phyloP scores from a whole-genome alignment of 345 rosid genomes.

The Atalantia buxifolia region DNA sequence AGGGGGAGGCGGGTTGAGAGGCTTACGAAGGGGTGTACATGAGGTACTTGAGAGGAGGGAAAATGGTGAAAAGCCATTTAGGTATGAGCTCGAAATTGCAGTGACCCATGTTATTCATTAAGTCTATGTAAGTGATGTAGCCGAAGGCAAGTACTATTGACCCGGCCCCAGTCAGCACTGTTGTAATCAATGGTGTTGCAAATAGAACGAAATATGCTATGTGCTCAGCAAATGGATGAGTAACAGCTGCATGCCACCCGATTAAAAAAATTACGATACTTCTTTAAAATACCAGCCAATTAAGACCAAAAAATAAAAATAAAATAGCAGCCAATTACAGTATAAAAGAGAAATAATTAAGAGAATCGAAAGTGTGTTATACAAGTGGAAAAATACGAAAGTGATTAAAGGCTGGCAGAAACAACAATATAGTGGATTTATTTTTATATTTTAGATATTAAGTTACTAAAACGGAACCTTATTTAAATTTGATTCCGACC shows the following conservation, averaged over 20 bases:
- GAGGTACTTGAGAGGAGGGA: constrained; percentile 70
- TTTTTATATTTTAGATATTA: too few relatives aligned
- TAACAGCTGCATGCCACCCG: constrained; percentile 49
- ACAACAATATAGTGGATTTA: too few relatives aligned
- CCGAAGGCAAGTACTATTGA: constrained; percentile 18
- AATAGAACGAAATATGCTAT: constrained; percentile 49
- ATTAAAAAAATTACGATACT: too few relatives aligned
- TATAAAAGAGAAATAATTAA: background rate
- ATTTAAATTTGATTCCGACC: too few relatives aligned
- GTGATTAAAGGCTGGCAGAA: too few relatives aligned
- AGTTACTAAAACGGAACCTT: too few relatives aligned
- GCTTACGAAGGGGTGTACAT: constrained; percentile 74
- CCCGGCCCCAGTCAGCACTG: constrained; percentile 22
- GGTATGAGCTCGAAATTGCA: constrained; percentile 86
- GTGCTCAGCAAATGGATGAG: constrained; percentile 80
- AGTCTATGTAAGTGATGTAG: constrained; percentile 53
- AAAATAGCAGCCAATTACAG: too few relatives aligned
- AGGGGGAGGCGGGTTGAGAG: background rate
- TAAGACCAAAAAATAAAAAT: too few relatives aligned
- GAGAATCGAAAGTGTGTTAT: background rate
- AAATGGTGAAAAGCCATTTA: constrained; percentile 39
- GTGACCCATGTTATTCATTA: constrained; percentile 89
- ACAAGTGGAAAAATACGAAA: too few relatives aligned
- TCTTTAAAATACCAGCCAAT: too few relatives aligned
- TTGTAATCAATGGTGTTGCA: constrained; percentile 35